Evolutionary conservation across 805 yeast species (phyloP), one percentile per base, ranked within the genome.

Genomic region (Candida dajiaensis): DNA sequence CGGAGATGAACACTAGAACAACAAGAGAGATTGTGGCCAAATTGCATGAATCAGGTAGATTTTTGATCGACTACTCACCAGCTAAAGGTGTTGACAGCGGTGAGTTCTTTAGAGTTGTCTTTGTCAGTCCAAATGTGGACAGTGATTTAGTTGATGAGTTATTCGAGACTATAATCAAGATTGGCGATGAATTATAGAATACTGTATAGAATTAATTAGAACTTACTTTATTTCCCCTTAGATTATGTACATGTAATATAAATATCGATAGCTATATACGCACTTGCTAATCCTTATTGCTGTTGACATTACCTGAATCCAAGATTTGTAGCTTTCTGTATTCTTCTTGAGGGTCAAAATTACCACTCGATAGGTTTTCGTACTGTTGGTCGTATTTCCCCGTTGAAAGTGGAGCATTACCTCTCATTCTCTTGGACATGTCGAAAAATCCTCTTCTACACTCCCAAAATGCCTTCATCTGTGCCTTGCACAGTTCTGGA

Each of bases 371-470:
- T 48, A 92, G 70, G 50, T 86, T 83, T 36, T 82, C 89, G 53
- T 85, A 86, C 44, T 88, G 87, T 48, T 88, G 92, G 58, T 90
- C 97, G 65, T 85, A 92, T 61, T 84, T 85, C 0, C 99, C 99
- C 7, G 95, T 87, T 12, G 96, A 88, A 38, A 87, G 68, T 0
- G 97, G 89, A 0, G 95, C 99, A 61, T 92, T 92, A 4, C 98
- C 98, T 60, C 89, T 74, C 68, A 92, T 86, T 54, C 99, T 76
- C 63, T 89, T 90, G 4, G 90, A 68, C 89, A 89, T 86, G 58
- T 90, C 97, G 45, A 90, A 86, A 59, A 84, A 83, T 12, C 98
- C 98, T 58, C 84, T 78, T 54, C 85, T 86, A 69, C 99, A 92
- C 49, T 90, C 96, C 72, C 90, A 71, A 61, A 87, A 92, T 6